phyloP scores from a whole-genome alignment of 192 early-diverging fungal genomes.

The Spizellomyces punctatus region DNA sequence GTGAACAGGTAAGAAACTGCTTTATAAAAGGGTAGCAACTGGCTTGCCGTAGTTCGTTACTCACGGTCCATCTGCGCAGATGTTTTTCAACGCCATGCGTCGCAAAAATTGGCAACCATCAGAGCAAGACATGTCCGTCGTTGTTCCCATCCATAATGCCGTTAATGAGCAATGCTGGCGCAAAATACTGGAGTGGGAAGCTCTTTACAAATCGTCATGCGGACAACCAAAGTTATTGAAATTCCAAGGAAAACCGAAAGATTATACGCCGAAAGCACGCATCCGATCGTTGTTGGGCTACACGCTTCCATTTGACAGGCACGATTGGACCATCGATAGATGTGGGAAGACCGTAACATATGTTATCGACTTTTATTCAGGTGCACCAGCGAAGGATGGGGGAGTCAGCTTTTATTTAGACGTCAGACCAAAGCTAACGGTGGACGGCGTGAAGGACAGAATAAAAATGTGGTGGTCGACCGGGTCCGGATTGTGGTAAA shows the following conservation, averaged over 20 bases:
- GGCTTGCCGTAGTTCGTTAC: background rate
- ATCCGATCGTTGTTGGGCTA: slow-evolving; percentile 72
- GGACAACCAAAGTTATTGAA: slow-evolving; percentile 69
- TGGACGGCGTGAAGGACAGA: slow-evolving; percentile 59
- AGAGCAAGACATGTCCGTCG: slow-evolving; percentile 82
- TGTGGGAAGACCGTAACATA: slow-evolving; percentile 85
- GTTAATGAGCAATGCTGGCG: slow-evolving; percentile 92
- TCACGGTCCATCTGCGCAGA: slow-evolving; percentile 28
- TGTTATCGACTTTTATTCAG: slow-evolving; percentile 91
- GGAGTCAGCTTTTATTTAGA: slow-evolving; percentile 78
- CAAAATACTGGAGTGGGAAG: slow-evolving; percentile 85
- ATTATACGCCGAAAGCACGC: slow-evolving; percentile 73
- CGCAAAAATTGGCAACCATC: slow-evolving; percentile 86
- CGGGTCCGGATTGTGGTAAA: slow-evolving; percentile 40
- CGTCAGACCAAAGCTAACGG: slow-evolving; percentile 79
- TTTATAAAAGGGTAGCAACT: background rate
- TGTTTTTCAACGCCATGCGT: slow-evolving; percentile 96
- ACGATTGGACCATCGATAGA: slow-evolving; percentile 93
- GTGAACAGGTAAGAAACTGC: slow-evolving; percentile 62
- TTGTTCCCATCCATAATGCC: slow-evolving; percentile 92
- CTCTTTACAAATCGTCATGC: slow-evolving; percentile 44
- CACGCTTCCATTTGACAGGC: slow-evolving; percentile 85
- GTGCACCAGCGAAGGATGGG: slow-evolving; percentile 45
- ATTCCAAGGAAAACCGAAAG: slow-evolving; percentile 74
- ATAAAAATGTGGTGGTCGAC: slow-evolving; percentile 46